Conservation (phyloP, 2,329 filamentous ascomycete species). For the Epichloe uncinata region DNA sequence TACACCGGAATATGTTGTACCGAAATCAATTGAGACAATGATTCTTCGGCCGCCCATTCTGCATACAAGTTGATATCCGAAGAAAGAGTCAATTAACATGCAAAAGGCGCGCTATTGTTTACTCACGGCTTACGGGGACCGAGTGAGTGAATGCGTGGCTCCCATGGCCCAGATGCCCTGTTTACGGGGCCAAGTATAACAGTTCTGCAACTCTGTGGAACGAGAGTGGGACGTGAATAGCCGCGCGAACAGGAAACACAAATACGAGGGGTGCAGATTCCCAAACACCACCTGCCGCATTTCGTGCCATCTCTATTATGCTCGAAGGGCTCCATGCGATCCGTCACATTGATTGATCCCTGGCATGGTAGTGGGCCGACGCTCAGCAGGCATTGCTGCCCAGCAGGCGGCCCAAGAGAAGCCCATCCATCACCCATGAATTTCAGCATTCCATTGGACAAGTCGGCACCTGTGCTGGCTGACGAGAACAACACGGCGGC, state of each 20-base stretch:
- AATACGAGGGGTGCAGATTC: too few relatives aligned
- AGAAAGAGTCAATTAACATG: too few relatives aligned
- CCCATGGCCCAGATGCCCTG: too few relatives aligned
- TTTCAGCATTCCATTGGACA: background rate
- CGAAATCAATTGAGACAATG: slow-evolving; percentile 41
- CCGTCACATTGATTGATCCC: background rate
- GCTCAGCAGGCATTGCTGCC: slow-evolving; percentile 5
- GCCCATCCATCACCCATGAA: background rate
- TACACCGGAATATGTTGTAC: slow-evolving; percentile 43
- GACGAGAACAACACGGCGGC: background rate
- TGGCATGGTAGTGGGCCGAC: slow-evolving; percentile 2
- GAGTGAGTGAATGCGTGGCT: too few relatives aligned
- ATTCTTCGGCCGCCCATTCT: slow-evolving; percentile 26
- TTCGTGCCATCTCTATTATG: too few relatives aligned
- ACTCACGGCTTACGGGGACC: too few relatives aligned
- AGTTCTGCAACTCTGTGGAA: too few relatives aligned
- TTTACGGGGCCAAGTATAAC: too few relatives aligned
- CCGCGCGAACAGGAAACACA: too few relatives aligned
- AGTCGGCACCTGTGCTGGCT: background rate
- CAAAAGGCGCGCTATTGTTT: too few relatives aligned
- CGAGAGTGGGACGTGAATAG: too few relatives aligned
- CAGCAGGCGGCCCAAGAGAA: background rate
- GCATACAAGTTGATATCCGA: background rate
- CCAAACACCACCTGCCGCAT: too few relatives aligned
- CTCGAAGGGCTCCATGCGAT: background rate